Percentiles rank a stretch among this genome's conserved stretches.
phyloP scores from a whole-genome alignment of 495 filamentous ascomycete genomes.

The Aspergillus incahuasiensis region DNA sequence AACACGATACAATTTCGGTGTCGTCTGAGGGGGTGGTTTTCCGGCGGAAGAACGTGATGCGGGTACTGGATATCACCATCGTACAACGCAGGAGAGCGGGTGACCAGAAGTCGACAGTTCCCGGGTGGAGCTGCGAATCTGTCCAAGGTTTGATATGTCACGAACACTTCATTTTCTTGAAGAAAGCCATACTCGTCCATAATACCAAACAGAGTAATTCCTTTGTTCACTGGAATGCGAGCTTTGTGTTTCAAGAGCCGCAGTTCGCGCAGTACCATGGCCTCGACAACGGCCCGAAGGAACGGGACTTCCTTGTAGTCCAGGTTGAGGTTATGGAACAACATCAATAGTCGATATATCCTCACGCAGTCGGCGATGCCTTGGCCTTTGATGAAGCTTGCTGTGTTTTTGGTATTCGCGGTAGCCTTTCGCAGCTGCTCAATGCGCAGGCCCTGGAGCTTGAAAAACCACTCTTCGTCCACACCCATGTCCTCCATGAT shows the following conservation, averaged over 20 bases:
- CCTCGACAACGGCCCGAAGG: slow-evolving; percentile 58
- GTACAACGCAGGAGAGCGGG: slow-evolving; percentile 70
- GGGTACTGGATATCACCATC: slow-evolving; percentile 73
- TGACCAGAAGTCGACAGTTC: slow-evolving; percentile 50
- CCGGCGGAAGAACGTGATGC: slow-evolving; percentile 49
- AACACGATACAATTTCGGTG: slow-evolving; percentile 76
- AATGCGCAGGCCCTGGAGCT: slow-evolving; percentile 55
- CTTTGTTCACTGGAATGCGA: slow-evolving; percentile 64
- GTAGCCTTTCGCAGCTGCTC: slow-evolving; percentile 53
- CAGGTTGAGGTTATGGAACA: slow-evolving; percentile 47
- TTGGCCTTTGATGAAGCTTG: slow-evolving; percentile 55
- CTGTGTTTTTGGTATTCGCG: slow-evolving; percentile 49
- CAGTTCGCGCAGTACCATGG: slow-evolving; percentile 58
- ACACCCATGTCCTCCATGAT: slow-evolving; percentile 72
- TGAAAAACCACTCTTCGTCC: slow-evolving; percentile 49
- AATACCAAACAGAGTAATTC: slow-evolving; percentile 68
- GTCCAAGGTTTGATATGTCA: slow-evolving; percentile 17
- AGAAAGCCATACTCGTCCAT: slow-evolving; percentile 77
- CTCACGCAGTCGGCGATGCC: slow-evolving; percentile 50
- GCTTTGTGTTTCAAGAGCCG: slow-evolving; percentile 71
- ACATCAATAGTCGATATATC: slow-evolving; percentile 54
- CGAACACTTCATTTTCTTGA: slow-evolving; percentile 41
- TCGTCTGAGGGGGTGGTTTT: slow-evolving; percentile 51
- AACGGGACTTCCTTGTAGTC: slow-evolving; percentile 63
- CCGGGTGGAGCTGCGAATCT: slow-evolving; percentile 8